Evolutionary conservation across 2,329 filamentous ascomycete genomes (phyloP), one percentile per base, ranked within the genome.

Genomic region (Botrytis byssoidea): DNA sequence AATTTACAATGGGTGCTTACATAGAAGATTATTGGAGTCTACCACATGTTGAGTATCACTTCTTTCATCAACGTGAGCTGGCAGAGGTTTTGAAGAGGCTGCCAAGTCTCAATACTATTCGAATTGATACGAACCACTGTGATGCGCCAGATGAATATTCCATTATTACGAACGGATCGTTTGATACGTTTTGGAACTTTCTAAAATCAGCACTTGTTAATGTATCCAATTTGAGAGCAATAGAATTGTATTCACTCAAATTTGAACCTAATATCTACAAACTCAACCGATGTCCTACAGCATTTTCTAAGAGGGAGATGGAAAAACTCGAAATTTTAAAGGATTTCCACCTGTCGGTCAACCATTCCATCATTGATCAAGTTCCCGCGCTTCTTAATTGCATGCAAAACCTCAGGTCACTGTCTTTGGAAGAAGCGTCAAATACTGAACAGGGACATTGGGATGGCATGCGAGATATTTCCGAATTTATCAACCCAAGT

Each of bases 351-450:
- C 22, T 55, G 18, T 4, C 1, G 7, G 1, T 55, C 18, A 16
- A 29, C n/a, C 0, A 10, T 10, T 1, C 3, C 14, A 10, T 29
- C 25, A 2, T 0, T 4, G 14, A 1, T 18, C 46, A n/a, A 3
- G 22, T 67, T 5, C 14, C 22, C 32, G 20, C 14, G n/a, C 1
- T 55, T 35, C 10, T 55, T 3, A 7, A 25, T 14, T 67, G 25
- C 65, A 37, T 25, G 22, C 4, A 25, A 12, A 67, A 55, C 12
- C 46, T 67, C 14, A 67, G 25, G 46, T 67, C 44, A 29, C 65
- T 67, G 55, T 22, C 48, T 3, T 14, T 66, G 6, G n/a, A 3
- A 18, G 10, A 37, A 8, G 1, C 25, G 9, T 37, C 35, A 5
- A 5, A 37, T 37, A 32, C 32, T 4, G 35, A 37, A 37, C 6